Percentiles rank a stretch among this genome's conserved stretches.
phyloP scores from a whole-genome alignment of 83 land plant genomes.

The Thuja plicata region DNA sequence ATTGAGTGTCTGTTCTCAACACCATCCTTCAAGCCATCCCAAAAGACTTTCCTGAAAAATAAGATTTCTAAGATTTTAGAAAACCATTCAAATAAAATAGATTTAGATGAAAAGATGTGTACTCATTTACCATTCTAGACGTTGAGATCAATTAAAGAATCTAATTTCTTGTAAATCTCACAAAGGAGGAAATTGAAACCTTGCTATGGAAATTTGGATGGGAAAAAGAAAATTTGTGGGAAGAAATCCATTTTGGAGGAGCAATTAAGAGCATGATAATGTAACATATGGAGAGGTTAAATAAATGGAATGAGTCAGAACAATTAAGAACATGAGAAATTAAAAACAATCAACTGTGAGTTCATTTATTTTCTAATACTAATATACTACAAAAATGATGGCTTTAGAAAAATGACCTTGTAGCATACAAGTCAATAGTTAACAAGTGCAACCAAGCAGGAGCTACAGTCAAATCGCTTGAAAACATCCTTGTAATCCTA shows the following conservation, averaged over 20 bases:
- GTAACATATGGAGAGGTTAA: not conserved
- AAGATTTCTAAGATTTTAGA: not conserved
- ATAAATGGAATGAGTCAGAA: too few relatives aligned
- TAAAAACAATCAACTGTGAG: too few relatives aligned
- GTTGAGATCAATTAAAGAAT: not conserved
- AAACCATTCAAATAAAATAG: not conserved
- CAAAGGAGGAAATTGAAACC: constrained; percentile 10
- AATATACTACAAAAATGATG: too few relatives aligned
- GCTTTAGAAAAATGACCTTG: too few relatives aligned
- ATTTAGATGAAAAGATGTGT: not conserved
- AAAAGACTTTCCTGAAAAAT: constrained; percentile 76
- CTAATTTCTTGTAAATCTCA: not conserved
- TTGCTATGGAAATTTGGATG: not conserved
- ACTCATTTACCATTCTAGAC: not conserved
- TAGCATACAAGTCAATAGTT: too few relatives aligned
- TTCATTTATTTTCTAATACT: too few relatives aligned
- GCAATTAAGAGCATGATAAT: not conserved
- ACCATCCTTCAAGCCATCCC: constrained; percentile 69
- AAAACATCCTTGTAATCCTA: too few relatives aligned
- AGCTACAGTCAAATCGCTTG: too few relatives aligned
- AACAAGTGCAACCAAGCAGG: too few relatives aligned
- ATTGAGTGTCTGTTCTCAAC: constrained; percentile 92
- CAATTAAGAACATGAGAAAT: too few relatives aligned
- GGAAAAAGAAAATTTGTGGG: not conserved
- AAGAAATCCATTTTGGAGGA: not conserved